Evolutionary conservation across 2,329 filamentous ascomycete species (phyloP), one percentile per base, ranked within the genome.

Genomic region (Aspergillus uvarum): DNA sequence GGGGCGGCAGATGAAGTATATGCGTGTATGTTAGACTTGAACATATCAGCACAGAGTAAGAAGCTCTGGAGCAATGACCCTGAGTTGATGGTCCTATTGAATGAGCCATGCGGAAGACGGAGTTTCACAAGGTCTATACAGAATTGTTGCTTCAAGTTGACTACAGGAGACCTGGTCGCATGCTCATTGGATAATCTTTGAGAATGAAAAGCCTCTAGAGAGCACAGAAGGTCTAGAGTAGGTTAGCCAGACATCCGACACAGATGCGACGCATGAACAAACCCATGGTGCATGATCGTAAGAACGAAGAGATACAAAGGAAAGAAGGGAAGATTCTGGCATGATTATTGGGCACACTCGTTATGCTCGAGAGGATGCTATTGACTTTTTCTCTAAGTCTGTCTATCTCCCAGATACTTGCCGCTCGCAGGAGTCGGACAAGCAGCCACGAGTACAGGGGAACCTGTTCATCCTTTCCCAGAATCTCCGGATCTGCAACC

Each of bases 401-500:
- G 26, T 76, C 69, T 59, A 79, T 76, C 38, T 76, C 75, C 59
- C 76, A 74, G 54, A 74, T 72, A 48, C 76, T 75, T 50, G 81
- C 72, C 44, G 86, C 66, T 35, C 78, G 75, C 53, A 86, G 70
- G 32, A 87, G 69, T 54, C 80, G 82, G 16, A 83, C 78, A 44
- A 84, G 72, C 32, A 88, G 72, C 80, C 82, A 84, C 24, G 83
- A 72, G 61, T 82, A 78, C 24, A 87, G 75, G 5, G 81, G 83
- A 4, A 80, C 79, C 35, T 77, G 73, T 53, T 78, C 70, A 68
- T 72, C 69, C 58, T 73, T 68, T 75, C 81, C 65, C 86, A 81
- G 48, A 85, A 76, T 71, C 80, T 84, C 51, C 82, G 88, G 63
- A 85, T 83, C 65, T 85, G 80, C 90, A 44, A 84, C 71, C 82